Percentiles rank a stretch among this genome's conserved stretches.
phyloP scores from a whole-genome alignment of 345 rosid species.

The Lepidium africanum region DNA sequence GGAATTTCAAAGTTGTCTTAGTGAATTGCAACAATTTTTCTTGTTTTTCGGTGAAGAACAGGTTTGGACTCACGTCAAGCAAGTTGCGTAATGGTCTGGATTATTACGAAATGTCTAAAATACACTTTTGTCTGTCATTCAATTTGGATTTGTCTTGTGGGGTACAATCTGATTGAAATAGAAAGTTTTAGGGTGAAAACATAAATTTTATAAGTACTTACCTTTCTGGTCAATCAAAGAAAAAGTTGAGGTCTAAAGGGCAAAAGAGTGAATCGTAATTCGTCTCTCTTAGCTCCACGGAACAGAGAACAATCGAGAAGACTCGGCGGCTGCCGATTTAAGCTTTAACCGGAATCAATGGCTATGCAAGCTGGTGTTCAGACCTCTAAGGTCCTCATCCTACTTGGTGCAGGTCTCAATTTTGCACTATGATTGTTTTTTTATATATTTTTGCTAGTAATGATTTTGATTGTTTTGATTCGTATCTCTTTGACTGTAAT shows the following conservation, averaged over 20 bases:
- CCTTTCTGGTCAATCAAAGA: not conserved
- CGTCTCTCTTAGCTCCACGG: conserved; percentile 18
- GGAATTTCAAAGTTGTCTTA: not conserved
- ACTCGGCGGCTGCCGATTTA: not conserved
- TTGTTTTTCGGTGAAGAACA: not conserved
- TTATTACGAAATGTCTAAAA: not conserved
- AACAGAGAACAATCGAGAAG: conserved; percentile 19
- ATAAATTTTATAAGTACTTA: not conserved
- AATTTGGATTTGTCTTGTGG: not conserved
- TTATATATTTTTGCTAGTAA: not conserved
- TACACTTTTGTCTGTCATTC: conserved; percentile 5
- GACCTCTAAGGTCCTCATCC: conserved; percentile 71
- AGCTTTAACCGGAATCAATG: conserved; percentile 35
- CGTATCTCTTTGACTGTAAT: conserved; percentile 7
- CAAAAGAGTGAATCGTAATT: conserved; percentile 2
- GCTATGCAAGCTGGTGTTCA: conserved; percentile 84
- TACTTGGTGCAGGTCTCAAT: conserved; percentile 71
- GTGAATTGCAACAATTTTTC: too few species aligned
- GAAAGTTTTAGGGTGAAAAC: conserved; percentile 7
- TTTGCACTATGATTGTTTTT: not conserved
- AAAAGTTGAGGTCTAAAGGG: conserved; percentile 19
- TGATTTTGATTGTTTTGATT: not conserved
- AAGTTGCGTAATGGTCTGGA: conserved; percentile 15
- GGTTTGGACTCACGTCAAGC: not conserved
- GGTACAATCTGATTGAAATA: not conserved